Evolutionary conservation across 2,329 filamentous ascomycete species (phyloP), one percentile per base, ranked within the genome.

Genomic region (Epichloe baconii): DNA sequence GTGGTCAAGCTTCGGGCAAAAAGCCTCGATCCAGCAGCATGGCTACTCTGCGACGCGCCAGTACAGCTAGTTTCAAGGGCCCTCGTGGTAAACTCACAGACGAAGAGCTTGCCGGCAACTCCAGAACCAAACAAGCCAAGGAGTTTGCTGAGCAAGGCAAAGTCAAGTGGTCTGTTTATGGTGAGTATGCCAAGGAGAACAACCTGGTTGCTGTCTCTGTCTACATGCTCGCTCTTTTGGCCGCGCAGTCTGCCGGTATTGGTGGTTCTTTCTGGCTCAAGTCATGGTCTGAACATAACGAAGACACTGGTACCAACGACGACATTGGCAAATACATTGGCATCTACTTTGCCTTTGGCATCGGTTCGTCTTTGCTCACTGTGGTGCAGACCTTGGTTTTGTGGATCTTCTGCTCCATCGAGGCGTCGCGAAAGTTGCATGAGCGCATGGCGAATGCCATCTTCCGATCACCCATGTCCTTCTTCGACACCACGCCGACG

Each of bases 331-430:
- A 88, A 68, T 98, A 89, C 64, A 86, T 98, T 62, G 88, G 91
- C 52, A 81, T 98, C 57, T 98, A 98, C 71, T 93, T 98, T 68
- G 88, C 86, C 15, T 87, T 98, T 68, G 94, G 93, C 46, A 79
- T 98, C 48, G 91, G 91, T 35, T 84, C 87, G 26, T 85, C 93
- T 41, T 76, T 80, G 43, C 74, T 98, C 56, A 91, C 94, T 3
- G 88, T 97, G 42, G 64, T 94, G 34, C 93, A 97, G 69, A 97
- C 91, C 5, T 72, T 98, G 59, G 89, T 98, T 56, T 75, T 98
- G 31, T 98, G 93, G 93, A 97, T 98, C 58, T 97, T 98, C 72
- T 98, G 94, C 71, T 97, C 93, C 4, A 98, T 98, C 56, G 93
- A 98, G 79, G 93, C 93, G 48, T 96, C 91, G 19, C 82, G 93